Evolutionary conservation across 2,329 filamentous ascomycete species (phyloP).

Genomic region (Ophiosphaerella herpotricha): DNA sequence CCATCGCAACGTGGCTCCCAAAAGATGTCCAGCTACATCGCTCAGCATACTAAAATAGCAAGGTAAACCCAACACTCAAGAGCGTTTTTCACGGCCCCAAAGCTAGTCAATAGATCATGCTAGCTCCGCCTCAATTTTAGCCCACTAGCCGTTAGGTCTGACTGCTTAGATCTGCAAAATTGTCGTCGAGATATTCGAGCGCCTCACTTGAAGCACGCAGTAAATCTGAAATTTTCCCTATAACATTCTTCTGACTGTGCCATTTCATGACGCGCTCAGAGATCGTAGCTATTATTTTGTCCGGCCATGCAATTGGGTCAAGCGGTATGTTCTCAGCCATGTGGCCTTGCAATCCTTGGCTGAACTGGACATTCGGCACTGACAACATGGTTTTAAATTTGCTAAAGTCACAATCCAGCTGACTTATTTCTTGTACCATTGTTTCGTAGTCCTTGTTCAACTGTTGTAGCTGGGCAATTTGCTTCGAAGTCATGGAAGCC

Average conservation of each 20-base stretch:
- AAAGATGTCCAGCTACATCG: no score
- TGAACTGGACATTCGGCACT: conserved; percentile 8
- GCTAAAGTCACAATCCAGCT: conserved; percentile 7
- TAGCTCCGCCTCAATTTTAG: neutral
- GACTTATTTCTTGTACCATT: conserved; percentile 19
- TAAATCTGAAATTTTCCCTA: conserved; percentile 23
- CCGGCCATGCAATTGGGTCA: conserved; percentile 33
- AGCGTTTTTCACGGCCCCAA: neutral
- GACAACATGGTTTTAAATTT: conserved; percentile 24
- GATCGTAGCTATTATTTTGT: conserved; percentile 13
- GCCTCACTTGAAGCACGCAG: conserved; percentile 24
- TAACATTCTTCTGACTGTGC: conserved; percentile 20
- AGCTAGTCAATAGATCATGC: no score
- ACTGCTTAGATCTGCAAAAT: conserved; percentile 27
- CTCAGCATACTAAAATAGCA: no score
- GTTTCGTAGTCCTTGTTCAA: conserved; percentile 22
- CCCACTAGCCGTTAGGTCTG: conserved; percentile 11
- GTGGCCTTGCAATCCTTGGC: neutral
- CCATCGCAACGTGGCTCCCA: no score
- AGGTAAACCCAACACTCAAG: no score
- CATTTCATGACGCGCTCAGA: conserved; percentile 27
- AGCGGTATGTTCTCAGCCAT: conserved; percentile 4
- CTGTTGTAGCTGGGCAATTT: conserved; percentile 21
- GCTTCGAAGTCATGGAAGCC: conserved; percentile 16
- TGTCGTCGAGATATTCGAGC: conserved; percentile 23